Evolutionary conservation across 2,329 filamentous ascomycete species (phyloP).

Genomic region (Neoascochyta sp.): DNA sequence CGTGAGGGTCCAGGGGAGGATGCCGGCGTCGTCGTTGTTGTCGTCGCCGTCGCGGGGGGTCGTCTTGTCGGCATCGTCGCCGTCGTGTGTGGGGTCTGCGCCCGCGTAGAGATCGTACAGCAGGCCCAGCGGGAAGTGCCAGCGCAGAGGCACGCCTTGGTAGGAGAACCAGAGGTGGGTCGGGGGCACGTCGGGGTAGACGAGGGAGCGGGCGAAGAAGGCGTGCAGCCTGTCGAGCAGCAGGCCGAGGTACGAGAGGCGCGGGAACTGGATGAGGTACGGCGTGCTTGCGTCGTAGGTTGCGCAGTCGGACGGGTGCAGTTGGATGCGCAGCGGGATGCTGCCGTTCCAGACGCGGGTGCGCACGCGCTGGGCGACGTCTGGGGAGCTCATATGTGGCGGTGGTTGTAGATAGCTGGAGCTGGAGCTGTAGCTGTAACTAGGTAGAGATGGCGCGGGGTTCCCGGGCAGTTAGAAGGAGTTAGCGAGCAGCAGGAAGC

Average conservation of each 20-base stretch:
- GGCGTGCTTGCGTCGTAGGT: constrained; percentile 58
- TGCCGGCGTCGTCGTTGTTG: constrained; percentile 15
- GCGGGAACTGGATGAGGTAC: constrained; percentile 60
- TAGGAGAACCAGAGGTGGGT: constrained; percentile 63
- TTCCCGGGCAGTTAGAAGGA: too few species aligned
- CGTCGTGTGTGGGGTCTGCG: constrained; percentile 44
- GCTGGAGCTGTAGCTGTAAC: too few species aligned
- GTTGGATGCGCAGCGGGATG: constrained; percentile 57
- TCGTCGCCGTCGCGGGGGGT: too few species aligned
- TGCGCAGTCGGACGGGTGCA: constrained; percentile 58
- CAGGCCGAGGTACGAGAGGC: constrained; percentile 66
- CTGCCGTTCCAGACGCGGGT: constrained; percentile 57
- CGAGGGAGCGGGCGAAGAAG: constrained; percentile 59
- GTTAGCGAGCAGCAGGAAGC: too few species aligned
- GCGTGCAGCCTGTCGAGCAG: constrained; percentile 59
- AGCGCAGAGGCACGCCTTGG: constrained; percentile 65
- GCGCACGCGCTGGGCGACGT: constrained; percentile 42
- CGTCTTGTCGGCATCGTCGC: constrained; percentile 14
- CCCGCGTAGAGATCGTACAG: constrained; percentile 67
- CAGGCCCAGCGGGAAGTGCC: constrained; percentile 67
- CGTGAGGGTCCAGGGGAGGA: constrained; percentile 60
- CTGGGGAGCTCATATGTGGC: constrained; percentile 29
- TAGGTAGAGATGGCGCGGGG: too few species aligned
- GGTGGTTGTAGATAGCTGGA: too few species aligned
- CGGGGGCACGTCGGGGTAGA: constrained; percentile 52